phyloP scores from a whole-genome alignment of 768 basidiomycete genomes.

The Pleurotus platypus region DNA sequence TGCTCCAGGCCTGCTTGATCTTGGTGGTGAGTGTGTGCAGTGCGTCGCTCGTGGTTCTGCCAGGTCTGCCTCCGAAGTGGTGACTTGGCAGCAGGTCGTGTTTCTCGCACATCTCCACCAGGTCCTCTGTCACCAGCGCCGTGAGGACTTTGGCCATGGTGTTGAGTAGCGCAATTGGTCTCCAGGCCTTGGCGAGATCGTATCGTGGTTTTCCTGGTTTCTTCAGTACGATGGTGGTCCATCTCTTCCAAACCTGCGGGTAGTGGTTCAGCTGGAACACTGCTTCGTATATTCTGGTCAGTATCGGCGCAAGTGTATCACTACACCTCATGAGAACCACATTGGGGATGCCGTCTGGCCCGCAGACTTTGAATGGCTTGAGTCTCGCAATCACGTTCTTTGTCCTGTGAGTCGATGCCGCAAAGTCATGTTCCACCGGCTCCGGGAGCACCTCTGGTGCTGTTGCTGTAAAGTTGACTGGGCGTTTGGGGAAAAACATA shows the following conservation, averaged over 20 bases:
- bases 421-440: neutral
- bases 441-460: neutral
- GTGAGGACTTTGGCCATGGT: neutral
- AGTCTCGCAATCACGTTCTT: neutral
- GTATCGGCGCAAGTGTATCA: neutral
- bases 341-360: neutral
- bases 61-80: neutral
- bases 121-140: neutral
- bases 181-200: neutral
- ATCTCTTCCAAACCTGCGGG: neutral
- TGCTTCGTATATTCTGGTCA: neutral
- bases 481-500: neutral
- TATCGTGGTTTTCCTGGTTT: neutral
- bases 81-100: neutral
- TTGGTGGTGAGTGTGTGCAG: slow-evolving; percentile 19
- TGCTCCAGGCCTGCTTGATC: slow-evolving; percentile 34
- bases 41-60: neutral
- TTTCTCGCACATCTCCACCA: neutral
- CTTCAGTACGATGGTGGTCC: neutral
- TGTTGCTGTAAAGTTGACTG: neutral
- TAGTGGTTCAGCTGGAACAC: neutral
- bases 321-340: neutral
- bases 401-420: neutral
- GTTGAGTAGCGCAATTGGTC: neutral
- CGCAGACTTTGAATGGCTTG: neutral